Evolutionary conservation across 2,329 filamentous ascomycete species (phyloP).

Genomic region (Epichloe coenophiala): DNA sequence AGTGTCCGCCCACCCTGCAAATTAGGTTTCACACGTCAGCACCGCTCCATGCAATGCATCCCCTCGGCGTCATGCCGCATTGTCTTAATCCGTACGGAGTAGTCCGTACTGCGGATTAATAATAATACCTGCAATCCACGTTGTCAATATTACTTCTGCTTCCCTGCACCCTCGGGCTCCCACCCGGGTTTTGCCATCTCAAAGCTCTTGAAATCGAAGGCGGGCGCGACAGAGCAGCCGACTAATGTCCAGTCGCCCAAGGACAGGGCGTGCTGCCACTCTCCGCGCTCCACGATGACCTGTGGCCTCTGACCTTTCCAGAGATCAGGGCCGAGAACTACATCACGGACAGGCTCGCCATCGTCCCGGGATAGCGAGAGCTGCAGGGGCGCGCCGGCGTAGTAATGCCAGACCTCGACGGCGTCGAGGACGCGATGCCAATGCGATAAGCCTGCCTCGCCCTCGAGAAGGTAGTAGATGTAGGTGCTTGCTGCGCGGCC

Average conservation of each 20-base stretch:
- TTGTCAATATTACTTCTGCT: neutral
- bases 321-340: slow-evolving; percentile 29
- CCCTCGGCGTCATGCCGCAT: neutral
- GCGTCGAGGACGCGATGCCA: slow-evolving; percentile 37
- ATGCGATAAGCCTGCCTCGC: slow-evolving; percentile 25
- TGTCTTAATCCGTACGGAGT: too few relatives aligned
- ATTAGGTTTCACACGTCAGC: neutral
- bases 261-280: slow-evolving; percentile 34
- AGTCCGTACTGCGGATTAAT: too few relatives aligned
- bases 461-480: slow-evolving; percentile 40
- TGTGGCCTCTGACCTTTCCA: slow-evolving; percentile 29
- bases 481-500: slow-evolving; percentile 31
- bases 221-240: slow-evolving; percentile 20
- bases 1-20: too few relatives aligned
- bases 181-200: slow-evolving; percentile 18
- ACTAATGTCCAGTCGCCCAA: slow-evolving; percentile 35
- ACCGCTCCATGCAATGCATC: neutral
- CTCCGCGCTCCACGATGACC: slow-evolving; percentile 23
- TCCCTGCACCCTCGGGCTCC: slow-evolving; percentile 13
- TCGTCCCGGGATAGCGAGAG: slow-evolving; percentile 31
- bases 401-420: slow-evolving; percentile 39
- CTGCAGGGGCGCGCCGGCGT: slow-evolving; percentile 35
- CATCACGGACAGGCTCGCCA: slow-evolving; percentile 21
- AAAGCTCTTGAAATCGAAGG: slow-evolving; percentile 14
- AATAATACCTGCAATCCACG: neutral